Conservation (phyloP, 208 protist species). For the Blastocrithidia nonstop region DNA sequence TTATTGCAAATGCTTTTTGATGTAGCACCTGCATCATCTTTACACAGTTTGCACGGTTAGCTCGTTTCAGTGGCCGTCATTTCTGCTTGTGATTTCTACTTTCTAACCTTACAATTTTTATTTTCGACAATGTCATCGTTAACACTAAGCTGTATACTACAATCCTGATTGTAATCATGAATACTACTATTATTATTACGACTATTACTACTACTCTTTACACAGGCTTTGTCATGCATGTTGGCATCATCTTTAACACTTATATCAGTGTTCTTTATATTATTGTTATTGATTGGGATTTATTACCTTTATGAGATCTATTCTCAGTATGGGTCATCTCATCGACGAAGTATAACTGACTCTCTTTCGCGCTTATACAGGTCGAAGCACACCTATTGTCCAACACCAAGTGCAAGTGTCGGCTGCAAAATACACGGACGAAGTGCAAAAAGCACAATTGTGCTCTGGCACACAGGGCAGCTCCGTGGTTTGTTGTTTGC, state of each 20-base stretch:
- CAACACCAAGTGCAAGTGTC: constrained; percentile 13
- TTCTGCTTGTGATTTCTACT: no score
- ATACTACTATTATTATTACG: background rate
- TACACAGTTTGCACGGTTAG: no score
- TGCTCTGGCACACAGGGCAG: constrained; percentile 65
- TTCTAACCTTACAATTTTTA: no score
- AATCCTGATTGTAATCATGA: constrained; percentile 25
- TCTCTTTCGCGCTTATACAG: constrained; percentile 34
- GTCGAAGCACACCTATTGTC: constrained; percentile 31
- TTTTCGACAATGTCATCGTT: no score
- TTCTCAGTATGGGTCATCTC: constrained; percentile 47
- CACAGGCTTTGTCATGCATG: background rate
- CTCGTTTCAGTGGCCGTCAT: no score
- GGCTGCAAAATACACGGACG: constrained; percentile 42
- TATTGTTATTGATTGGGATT: no score
- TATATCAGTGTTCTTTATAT: no score
- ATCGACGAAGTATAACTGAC: constrained; percentile 49
- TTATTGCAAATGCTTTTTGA: no score
- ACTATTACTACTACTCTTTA: background rate
- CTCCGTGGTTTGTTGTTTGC: constrained; percentile 23
- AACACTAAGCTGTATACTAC: constrained; percentile 26
- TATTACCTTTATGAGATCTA: no score
- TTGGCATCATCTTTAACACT: no score
- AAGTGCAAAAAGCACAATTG: constrained; percentile 23
- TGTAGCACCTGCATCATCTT: no score